Percentiles rank a stretch among this genome's conserved stretches.
Conservation (phyloP, 1,284 basidiomycete genomes). For the Apiotrichum laibachii region DNA sequence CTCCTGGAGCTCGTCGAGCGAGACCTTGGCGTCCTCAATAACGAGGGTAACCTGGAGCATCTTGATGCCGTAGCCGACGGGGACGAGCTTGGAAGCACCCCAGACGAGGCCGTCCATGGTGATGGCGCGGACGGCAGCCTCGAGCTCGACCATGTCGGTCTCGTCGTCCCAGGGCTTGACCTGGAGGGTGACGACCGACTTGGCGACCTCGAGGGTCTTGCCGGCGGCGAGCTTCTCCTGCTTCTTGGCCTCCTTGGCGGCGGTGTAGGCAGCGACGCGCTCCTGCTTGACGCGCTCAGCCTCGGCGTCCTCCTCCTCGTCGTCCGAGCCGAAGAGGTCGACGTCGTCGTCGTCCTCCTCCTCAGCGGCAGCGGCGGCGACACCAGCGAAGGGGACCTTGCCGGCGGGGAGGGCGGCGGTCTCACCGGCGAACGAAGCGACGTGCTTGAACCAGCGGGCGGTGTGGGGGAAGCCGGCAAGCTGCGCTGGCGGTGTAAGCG, state of each 20-base stretch:
- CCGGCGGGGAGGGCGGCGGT: constrained; percentile 76
- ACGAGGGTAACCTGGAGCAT: constrained; percentile 94
- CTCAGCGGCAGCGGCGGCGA: constrained; percentile 54
- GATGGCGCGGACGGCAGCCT: constrained; percentile 78
- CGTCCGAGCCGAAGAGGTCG: constrained; percentile 80
- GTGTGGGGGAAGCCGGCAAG: constrained; percentile 71
- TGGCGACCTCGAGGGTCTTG: constrained; percentile 70
- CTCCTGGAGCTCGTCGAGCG: constrained; percentile 91
- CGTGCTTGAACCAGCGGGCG: constrained; percentile 92
- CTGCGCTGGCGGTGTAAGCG: constrained; percentile 50
- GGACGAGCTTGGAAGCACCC: constrained; percentile 79
- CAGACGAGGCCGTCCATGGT: constrained; percentile 90
- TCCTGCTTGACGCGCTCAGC: constrained; percentile 92
- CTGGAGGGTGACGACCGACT: constrained; percentile 80
- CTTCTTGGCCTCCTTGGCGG: constrained; percentile 88
- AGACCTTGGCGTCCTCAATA: constrained; percentile 86
- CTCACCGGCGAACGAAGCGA: constrained; percentile 79
- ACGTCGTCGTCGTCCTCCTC: constrained; percentile 78
- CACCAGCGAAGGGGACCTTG: constrained; percentile 74
- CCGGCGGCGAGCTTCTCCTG: constrained; percentile 53
- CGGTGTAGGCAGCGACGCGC: constrained; percentile 90
- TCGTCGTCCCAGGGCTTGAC: constrained; percentile 99
- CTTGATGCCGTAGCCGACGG: constrained; percentile 78
- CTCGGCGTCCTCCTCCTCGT: constrained; percentile 76
- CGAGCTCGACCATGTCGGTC: constrained; percentile 90